Conservation (phyloP, 2,329 filamentous ascomycete genomes). For the Ramularia collo-cygni region DNA sequence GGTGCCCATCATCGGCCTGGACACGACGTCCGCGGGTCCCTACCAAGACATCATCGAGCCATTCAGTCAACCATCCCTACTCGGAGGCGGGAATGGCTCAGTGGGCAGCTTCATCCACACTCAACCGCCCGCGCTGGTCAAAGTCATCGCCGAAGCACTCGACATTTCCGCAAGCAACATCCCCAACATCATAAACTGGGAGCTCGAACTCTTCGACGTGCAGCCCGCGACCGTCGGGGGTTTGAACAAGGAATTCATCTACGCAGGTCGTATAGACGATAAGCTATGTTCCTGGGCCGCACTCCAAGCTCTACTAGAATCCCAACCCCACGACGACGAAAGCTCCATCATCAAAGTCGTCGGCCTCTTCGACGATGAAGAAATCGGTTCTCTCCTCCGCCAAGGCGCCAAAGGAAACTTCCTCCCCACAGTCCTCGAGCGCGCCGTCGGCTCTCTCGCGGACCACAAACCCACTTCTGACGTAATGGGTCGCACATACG, state of each 20-base stretch:
- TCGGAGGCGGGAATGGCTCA: conserved; percentile 42
- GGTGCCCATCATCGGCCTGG: conserved; percentile 86
- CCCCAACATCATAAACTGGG: conserved; percentile 83
- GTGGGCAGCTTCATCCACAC: conserved; percentile 68
- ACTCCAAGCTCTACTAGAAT: conserved; percentile 66
- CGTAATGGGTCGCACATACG: conserved; percentile 73
- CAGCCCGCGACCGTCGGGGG: conserved; percentile 80
- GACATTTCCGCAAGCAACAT: conserved; percentile 51
- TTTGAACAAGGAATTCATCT: conserved; percentile 88
- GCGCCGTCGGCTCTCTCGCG: conserved; percentile 65
- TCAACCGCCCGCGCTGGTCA: conserved; percentile 79
- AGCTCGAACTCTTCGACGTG: conserved; percentile 87
- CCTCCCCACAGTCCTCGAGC: conserved; percentile 71
- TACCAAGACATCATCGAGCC: conserved; percentile 26
- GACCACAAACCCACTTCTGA: conserved; percentile 40
- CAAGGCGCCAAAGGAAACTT: conserved; percentile 90
- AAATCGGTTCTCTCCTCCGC: conserved; percentile 84
- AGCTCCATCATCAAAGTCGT: conserved; percentile 76
- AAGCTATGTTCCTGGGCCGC: conserved; percentile 96
- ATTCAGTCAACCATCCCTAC: conserved; percentile 30
- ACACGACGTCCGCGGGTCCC: conserved; percentile 44
- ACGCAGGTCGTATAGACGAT: conserved; percentile 90
- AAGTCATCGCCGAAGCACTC: conserved; percentile 73
- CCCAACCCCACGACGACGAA: conserved; percentile 44
- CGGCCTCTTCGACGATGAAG: conserved; percentile 94